Conservation (phyloP, 805 yeast species). For the Teunomyces cretensis region DNA sequence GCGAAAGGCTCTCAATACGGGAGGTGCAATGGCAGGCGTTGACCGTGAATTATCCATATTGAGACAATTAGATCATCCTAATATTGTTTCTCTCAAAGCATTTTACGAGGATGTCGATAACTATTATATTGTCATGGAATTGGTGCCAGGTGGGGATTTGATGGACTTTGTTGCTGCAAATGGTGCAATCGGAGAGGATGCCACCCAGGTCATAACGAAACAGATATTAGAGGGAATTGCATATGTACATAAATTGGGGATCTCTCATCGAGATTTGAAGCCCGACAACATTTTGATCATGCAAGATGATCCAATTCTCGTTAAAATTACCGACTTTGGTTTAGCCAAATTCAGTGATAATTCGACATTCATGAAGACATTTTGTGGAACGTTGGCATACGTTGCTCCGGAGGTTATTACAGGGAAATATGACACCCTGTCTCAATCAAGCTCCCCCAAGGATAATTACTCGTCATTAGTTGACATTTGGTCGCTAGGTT, state of each 20-base stretch:
- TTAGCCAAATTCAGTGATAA: conserved; percentile 86
- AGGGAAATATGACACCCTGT: conserved; percentile 47
- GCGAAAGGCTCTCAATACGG: conserved; percentile 68
- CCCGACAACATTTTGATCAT: conserved; percentile 94
- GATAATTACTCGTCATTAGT: conserved; percentile 76
- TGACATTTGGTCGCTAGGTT: conserved; percentile 98
- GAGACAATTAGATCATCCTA: conserved; percentile 74
- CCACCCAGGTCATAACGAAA: conserved; percentile 79
- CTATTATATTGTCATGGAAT: conserved; percentile 92
- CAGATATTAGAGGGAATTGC: conserved; percentile 83
- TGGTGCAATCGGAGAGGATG: conserved; percentile 89
- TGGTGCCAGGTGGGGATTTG: conserved; percentile 92
- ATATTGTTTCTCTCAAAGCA: conserved; percentile 79
- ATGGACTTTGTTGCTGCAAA: conserved; percentile 96
- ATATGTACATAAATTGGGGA: conserved; percentile 86
- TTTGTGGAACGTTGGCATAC: conserved; percentile 96
- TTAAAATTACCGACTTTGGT: conserved; percentile 97
- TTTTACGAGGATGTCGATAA: conserved; percentile 80
- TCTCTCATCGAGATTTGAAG: conserved; percentile 93
- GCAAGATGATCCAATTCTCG: conserved; percentile 83
- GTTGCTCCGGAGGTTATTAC: conserved; percentile 91
- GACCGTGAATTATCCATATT: conserved; percentile 83
- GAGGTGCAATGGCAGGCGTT: conserved; percentile 77
- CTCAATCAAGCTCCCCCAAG: conserved; percentile 22
- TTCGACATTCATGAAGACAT: conserved; percentile 87